A percentile compares a stretch with the other conserved stretches of the same genome.
phyloP scores from a whole-genome alignment of 2,329 filamentous ascomycete species.

The Alternaria tenuissima region DNA sequence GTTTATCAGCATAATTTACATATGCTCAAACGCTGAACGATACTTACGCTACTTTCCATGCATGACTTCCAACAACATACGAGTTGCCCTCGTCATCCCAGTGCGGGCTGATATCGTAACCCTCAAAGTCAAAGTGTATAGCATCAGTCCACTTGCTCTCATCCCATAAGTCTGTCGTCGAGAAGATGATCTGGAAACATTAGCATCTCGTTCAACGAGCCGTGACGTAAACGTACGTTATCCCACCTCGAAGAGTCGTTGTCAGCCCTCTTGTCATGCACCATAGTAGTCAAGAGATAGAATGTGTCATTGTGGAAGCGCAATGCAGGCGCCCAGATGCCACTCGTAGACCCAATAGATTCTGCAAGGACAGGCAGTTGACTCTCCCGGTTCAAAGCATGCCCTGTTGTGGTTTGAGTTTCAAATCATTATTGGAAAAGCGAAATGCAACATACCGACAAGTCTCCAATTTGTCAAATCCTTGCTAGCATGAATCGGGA shows the following conservation, averaged over 20 bases:
- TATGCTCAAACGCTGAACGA: neutral
- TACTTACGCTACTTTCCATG: constrained; percentile 24
- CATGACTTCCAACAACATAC: constrained; percentile 54
- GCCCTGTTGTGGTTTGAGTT: constrained; percentile 21
- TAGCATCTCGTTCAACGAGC: neutral
- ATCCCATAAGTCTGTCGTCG: constrained; percentile 55
- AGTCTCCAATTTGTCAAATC: constrained; percentile 62
- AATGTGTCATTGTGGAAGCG: constrained; percentile 52
- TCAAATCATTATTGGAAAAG: neutral
- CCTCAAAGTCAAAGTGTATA: constrained; percentile 58
- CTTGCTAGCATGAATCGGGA: constrained; percentile 63
- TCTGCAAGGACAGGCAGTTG: constrained; percentile 51
- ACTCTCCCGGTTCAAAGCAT: constrained; percentile 46
- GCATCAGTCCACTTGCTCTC: constrained; percentile 59
- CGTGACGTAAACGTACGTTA: constrained; percentile 31
- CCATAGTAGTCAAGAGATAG: constrained; percentile 52
- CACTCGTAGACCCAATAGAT: constrained; percentile 47
- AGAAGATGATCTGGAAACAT: constrained; percentile 53
- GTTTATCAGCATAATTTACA: neutral
- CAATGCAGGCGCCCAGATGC: constrained; percentile 54
- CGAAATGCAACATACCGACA: constrained; percentile 34
- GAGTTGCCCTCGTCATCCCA: constrained; percentile 64
- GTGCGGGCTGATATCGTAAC: constrained; percentile 63
- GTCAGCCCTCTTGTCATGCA: constrained; percentile 37
- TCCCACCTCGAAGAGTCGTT: constrained; percentile 49